Conservation (phyloP, 192 early-diverging fungal species). For the Podila verticillata region DNA sequence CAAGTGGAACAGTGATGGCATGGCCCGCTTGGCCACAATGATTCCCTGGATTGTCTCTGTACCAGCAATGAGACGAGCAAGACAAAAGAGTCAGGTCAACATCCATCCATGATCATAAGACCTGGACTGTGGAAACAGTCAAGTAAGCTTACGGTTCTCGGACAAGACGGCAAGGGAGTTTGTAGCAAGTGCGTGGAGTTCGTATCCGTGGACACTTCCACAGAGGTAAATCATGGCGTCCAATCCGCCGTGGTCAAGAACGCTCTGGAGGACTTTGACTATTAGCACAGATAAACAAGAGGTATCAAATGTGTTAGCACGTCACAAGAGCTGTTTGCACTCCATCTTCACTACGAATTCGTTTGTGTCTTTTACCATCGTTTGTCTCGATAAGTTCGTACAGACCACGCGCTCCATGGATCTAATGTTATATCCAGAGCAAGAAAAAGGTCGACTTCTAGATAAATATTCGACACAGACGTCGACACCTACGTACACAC, state of each 20-base stretch:
- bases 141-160: slow-evolving; percentile 53
- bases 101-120: neutral
- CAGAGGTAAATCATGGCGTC: slow-evolving; percentile 65
- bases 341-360: too few species aligned
- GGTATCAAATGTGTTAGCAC: neutral
- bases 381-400: slow-evolving; percentile 61
- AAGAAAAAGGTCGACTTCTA: neutral
- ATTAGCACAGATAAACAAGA: slow-evolving; percentile 1
- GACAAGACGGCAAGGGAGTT: slow-evolving; percentile 58
- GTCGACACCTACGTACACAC: too few species aligned
- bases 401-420: slow-evolving; percentile 56
- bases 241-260: slow-evolving; percentile 61
- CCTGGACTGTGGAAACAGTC: neutral
- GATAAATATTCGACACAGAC: neutral
- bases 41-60: slow-evolving; percentile 58
- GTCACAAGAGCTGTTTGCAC: too few species aligned
- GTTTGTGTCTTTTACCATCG: slow-evolving; percentile 50
- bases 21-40: slow-evolving; percentile 61
- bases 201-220: slow-evolving; percentile 36
- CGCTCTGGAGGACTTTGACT: slow-evolving; percentile 57
- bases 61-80: too few species aligned
- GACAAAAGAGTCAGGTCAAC: neutral
- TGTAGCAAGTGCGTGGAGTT: slow-evolving; percentile 59
- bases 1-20: slow-evolving; percentile 55
- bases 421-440: slow-evolving; percentile 9